Base-by-base conservation (phyloP, 2,329 filamentous ascomycete species). In the Karstenula rhodostoma region DNA sequence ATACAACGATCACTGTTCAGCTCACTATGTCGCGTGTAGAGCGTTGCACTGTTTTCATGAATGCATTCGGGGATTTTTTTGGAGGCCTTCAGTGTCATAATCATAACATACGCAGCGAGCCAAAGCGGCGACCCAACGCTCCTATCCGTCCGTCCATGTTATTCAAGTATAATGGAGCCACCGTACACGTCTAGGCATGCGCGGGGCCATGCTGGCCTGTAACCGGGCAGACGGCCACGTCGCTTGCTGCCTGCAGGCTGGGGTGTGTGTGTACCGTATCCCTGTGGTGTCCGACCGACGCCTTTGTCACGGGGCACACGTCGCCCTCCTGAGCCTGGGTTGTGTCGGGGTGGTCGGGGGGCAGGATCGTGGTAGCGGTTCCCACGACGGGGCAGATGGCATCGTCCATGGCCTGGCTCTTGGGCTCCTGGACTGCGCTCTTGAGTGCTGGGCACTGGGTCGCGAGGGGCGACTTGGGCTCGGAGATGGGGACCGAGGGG, bases 261-360 rank as follows among this genome's bases (percentile, higher is more conserved):
- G 79, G 79, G 63, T 82, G 80, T 53, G 67, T 67, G 43, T 74
- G 69, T 10, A 82, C 77, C 70, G 81, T 81, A 8, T 71, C 67
- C 73, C 78, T 73, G 58, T 82, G 80, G 57, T 82, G 80, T 25
- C 73, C 77, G 13, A 81, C 71, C 7, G 71, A 79, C 6, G 79
- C 80, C 66, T 80, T 80, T 25, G 79, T 81, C n/a, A 81, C 74
- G 0, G 79, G 79, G 58, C 79, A 81, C 8, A 80, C 72, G 10
- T 78, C 73, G 4, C 73, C 78, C 22, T 75, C 72, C 52, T 77
- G 73, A 40, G 77, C 76, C 59, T 77, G 73, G 13, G 69, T 73
- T 60, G 79, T 71, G 47, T 73, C 70, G 1, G 80, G 80, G 62
- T 82, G 80, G 35, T 77, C 74, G 10, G 80, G 80, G 6, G 80